Evolutionary conservation across 768 basidiomycete genomes (phyloP).

Genomic region (Boletus tomentosulus): DNA sequence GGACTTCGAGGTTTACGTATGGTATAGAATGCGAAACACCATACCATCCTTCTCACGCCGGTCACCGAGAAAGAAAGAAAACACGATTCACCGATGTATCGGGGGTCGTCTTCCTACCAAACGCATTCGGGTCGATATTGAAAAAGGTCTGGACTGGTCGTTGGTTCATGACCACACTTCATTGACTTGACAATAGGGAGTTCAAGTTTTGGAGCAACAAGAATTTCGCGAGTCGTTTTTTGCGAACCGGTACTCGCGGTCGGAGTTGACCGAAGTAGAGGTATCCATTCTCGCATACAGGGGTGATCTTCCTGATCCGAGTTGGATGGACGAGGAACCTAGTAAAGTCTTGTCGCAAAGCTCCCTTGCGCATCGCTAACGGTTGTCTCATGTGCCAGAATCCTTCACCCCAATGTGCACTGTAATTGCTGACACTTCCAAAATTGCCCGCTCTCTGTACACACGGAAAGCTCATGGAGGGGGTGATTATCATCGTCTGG

Average conservation of each 20-base stretch:
- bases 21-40: constrained; percentile 28
- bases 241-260: background rate
- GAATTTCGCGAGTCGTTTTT: constrained; percentile 16
- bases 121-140: constrained; percentile 37
- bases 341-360: background rate
- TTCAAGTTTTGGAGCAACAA: constrained; percentile 17
- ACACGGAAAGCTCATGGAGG: background rate
- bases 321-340: background rate
- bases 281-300: constrained; percentile 16
- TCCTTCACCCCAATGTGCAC: constrained; percentile 8
- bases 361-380: background rate
- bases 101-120: constrained; percentile 30
- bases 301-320: background rate
- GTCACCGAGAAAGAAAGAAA: constrained; percentile 33
- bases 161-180: background rate
- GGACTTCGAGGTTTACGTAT: constrained; percentile 42
- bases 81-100: constrained; percentile 18
- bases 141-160: constrained; percentile 16
- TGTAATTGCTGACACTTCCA: constrained; percentile 10
- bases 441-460: background rate
- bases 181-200: constrained; percentile 1
- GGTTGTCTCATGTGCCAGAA: background rate
- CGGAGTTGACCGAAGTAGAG: background rate
- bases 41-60: constrained; percentile 29
- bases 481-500: constrained; percentile 12